Evolutionary conservation across 495 filamentous ascomycete genomes (phyloP).

Genomic region (Letharia lupina): DNA sequence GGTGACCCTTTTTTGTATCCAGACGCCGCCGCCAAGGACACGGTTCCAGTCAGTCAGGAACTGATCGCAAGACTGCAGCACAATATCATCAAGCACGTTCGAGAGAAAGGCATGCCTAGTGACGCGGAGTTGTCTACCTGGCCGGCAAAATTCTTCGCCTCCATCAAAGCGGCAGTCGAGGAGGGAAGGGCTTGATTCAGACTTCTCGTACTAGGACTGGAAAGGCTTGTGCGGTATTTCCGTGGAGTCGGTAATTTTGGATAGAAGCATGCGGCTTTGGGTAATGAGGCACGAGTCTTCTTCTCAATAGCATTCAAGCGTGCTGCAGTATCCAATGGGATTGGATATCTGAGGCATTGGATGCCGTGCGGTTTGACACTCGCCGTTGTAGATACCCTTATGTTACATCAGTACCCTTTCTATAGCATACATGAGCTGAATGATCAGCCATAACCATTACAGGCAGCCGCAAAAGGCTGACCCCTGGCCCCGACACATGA

Average conservation of each 20-base stretch:
- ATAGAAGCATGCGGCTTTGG: constrained; percentile 8
- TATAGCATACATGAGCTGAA: neutral
- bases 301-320: constrained; percentile 10
- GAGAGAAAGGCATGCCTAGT: constrained; percentile 55
- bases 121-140: constrained; percentile 64
- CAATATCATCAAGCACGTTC: constrained; percentile 68
- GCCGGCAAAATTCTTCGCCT: constrained; percentile 58
- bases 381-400: constrained; percentile 7
- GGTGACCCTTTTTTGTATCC: constrained; percentile 79
- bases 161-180: constrained; percentile 56
- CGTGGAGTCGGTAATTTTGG: neutral
- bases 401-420: constrained; percentile 9
- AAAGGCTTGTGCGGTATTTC: neutral
- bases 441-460: neutral
- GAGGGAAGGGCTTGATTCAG: constrained; percentile 28
- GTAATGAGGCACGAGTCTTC: constrained; percentile 13
- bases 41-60: constrained; percentile 66
- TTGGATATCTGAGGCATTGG: constrained; percentile 8
- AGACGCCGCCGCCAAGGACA: constrained; percentile 50
- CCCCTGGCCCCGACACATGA: neutral
- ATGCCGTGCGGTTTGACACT: neutral
- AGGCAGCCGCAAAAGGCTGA: neutral
- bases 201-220: neutral
- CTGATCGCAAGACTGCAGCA: constrained; percentile 66
- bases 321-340: neutral